Evolutionary conservation across 2,329 filamentous ascomycete genomes (phyloP), one percentile per base, ranked within the genome.

Genomic region (Botrytis cinerea): DNA sequence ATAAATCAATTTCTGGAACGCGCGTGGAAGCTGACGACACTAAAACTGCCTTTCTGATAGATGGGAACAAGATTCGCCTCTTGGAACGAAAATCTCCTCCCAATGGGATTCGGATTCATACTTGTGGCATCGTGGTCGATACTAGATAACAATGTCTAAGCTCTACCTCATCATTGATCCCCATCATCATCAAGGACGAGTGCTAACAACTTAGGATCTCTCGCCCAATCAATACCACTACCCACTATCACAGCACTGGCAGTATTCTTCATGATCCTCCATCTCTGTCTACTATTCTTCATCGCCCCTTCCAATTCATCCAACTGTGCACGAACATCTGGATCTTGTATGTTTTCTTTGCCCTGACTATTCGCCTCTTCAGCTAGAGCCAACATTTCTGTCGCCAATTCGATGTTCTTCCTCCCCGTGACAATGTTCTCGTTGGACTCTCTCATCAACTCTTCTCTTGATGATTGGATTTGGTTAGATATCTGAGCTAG

Each of bases 191-290:
- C 93, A 75, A 97, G 84, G 40, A 97, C 93, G 75, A 95, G 85
- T 69, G 89, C 88, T 73, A 88, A 86, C 75, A 97, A 83, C 74
- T 85, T 86, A 70, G 90, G 86, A 81, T 97, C 90, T 59, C 87
- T 84, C 20, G 89, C 90, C 94, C 94, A 97, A 79, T 97, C 90
- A 71, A 96, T 85, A 64, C 94, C 94, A 81, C 93, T 97, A 4
- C 92, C 93, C 8, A 90, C 92, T 64, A 97, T 88, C 72, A 94
- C 87, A 28, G 92, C 93, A 79, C 92, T 92, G n/a, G 92, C 87
- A 60, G 94, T 89, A 38, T 89, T 92, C 83, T 95, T 96, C 81
- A 95, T 88, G 32, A 91, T 89, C 78, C 89, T 89, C 90, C 91
- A 93, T 79, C 87, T 87, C 76, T 90, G 89, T 75, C 88, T 88